Conservation (phyloP, 108 stramenopile genomes). For the Skeletonema costatum region DNA sequence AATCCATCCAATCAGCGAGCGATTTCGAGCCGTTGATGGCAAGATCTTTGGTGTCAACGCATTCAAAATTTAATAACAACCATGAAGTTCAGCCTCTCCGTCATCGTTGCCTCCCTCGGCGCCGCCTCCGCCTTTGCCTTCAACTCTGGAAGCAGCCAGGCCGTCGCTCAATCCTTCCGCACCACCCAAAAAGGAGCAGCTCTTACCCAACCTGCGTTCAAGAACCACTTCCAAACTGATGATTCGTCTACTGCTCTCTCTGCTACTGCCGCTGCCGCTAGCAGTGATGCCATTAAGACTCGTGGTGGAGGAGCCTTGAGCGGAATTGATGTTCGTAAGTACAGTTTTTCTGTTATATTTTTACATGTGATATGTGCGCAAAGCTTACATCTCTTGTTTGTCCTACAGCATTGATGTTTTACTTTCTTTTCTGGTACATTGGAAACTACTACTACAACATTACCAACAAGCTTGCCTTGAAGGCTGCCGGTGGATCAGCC, state of each 20-base stretch:
- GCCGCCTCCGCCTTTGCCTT: conserved; percentile 40
- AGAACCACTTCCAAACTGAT: background rate
- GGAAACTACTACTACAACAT: conserved; percentile 82
- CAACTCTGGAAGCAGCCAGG: conserved; percentile 17
- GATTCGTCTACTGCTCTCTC: conserved; percentile 6
- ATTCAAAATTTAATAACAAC: background rate
- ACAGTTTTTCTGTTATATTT: background rate
- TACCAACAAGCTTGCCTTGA: conserved; percentile 65
- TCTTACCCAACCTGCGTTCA: conserved; percentile 24
- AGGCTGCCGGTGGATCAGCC: conserved; percentile 53
- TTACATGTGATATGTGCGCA: background rate
- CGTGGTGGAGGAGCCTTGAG: conserved; percentile 19
- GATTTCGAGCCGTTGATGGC: background rate
- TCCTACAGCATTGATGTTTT: conserved; percentile 43
- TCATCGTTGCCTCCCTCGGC: conserved; percentile 22
- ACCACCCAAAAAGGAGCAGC: background rate
- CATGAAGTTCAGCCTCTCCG: conserved; percentile 43
- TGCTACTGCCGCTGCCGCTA: conserved; percentile 6
- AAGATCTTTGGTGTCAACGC: background rate
- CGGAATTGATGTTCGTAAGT: conserved; percentile 17
- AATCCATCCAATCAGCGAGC: background rate
- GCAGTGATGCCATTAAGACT: conserved; percentile 15
- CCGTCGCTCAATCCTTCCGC: background rate
- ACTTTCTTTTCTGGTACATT: conserved; percentile 69
- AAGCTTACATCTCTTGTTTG: background rate